phyloP scores from a whole-genome alignment of 371 early-diverging fungal genomes.

The Lichtheimia ornata region DNA sequence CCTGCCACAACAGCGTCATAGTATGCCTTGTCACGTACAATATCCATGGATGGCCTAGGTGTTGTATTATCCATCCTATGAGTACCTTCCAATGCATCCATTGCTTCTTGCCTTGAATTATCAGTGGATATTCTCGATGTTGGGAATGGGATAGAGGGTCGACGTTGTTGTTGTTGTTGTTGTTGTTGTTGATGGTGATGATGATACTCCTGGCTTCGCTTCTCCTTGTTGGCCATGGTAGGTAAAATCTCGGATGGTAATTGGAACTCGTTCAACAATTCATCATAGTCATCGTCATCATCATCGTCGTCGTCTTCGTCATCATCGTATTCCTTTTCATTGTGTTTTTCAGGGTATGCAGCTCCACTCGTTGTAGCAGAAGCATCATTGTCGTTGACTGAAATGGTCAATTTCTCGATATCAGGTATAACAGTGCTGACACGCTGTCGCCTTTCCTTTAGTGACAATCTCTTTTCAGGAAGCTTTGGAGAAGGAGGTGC shows the following conservation, averaged over 20 bases:
- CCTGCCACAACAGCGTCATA: constrained; percentile 39
- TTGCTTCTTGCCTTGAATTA: constrained; percentile 30
- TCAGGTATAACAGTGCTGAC: not conserved
- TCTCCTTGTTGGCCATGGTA: not conserved
- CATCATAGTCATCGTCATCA: constrained; percentile 8
- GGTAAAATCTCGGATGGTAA: constrained; percentile 10
- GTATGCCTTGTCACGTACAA: constrained; percentile 30
- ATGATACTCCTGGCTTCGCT: not conserved
- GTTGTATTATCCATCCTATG: constrained; percentile 7
- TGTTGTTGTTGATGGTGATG: not conserved
- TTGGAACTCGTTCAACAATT: constrained; percentile 16
- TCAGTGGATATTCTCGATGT: constrained; percentile 11
- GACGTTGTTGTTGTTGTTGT: not conserved
- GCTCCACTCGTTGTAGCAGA: too few relatives aligned
- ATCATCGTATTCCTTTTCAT: not conserved
- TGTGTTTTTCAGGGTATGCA: too few relatives aligned
- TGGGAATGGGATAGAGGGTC: not conserved
- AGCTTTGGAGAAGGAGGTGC: constrained; percentile 1
- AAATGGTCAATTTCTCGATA: constrained; percentile 5
- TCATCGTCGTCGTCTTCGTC: constrained; percentile 6
- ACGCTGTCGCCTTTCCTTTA: constrained; percentile 1
- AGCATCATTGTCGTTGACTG: not conserved
- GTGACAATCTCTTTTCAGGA: constrained; percentile 1
- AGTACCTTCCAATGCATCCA: constrained; percentile 27
- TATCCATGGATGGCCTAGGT: constrained; percentile 19